Base-by-base conservation (phyloP, 2,329 filamentous ascomycete genomes). In the Aureobasidium sp. region DNA sequence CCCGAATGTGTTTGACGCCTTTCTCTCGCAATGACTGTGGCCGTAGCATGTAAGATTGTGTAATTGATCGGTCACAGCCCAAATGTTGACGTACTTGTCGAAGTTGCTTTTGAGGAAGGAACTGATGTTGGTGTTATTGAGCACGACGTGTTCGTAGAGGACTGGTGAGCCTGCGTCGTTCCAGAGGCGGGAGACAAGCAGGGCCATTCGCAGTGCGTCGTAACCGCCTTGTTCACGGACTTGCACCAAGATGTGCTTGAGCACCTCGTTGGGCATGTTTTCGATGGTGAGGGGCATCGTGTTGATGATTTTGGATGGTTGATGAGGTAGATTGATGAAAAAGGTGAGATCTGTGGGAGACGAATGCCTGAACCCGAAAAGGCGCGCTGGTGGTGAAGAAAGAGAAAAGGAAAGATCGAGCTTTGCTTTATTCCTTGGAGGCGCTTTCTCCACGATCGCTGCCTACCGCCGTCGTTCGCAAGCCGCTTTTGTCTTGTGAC, bases 61-160 rank as follows among this genome's bases (percentile, higher is more conserved):
- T 1, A 41, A 34, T 25, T 42, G 39, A 13, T 9, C 10, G 3
- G 16, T 32, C 27, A 54, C 1, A 2, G 14, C 29, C 51, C 51
- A 54, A 14, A 39, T 16, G 7, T 51, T 14, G 34, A 51, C 25
- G 6, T 27, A 21, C 21, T 9, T 9, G 2, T 55, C 37, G 41
- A 47, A 21, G 5, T 9, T 34, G 41, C 39, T 57, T 5, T 57
- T 30, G 14, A 57, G 53, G 41, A 57, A 57, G 7, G n/a, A 16
- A 2, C 7, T 32, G 30, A 57, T 57, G 41, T 57, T 57, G 16
- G 2, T 7, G 7, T 57, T 57, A 41, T 47, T 2, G 2, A 57
- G 53, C 11, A 57, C 53, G 27, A 57, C 53, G 53, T 57, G 53
- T 47, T 57, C n/a, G 53, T 57, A 57, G 53, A 57, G 41, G 3